Conservation (phyloP, 352 stramenopile genomes). For the Stramenopiles sp. region DNA sequence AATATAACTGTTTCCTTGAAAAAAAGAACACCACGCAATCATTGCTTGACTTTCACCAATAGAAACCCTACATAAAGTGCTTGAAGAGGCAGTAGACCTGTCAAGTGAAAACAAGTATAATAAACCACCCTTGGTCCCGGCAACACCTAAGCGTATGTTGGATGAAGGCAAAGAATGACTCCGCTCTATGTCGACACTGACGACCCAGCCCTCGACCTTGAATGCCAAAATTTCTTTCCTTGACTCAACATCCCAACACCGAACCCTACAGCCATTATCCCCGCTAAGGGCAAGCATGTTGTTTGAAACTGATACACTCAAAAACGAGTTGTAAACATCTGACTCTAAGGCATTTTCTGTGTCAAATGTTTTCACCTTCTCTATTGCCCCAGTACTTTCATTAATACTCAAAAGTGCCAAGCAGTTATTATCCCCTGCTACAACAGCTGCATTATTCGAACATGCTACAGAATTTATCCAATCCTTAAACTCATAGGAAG, state of each 20-base stretch:
- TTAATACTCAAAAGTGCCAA: neutral
- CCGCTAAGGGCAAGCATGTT: neutral
- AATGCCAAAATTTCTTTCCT: neutral
- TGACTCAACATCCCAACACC: neutral
- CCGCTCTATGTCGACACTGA: neutral
- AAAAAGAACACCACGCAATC: neutral
- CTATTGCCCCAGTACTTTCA: too few relatives aligned
- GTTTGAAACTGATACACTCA: neutral
- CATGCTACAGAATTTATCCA: neutral
- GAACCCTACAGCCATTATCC: neutral
- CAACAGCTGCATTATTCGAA: neutral
- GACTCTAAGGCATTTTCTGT: constrained; percentile 8
- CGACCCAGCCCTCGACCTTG: neutral
- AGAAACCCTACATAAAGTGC: too few relatives aligned
- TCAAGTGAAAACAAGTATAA: neutral
- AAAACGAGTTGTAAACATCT: neutral
- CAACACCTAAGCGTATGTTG: neutral
- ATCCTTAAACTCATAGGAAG: neutral
- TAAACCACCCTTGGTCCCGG: neutral
- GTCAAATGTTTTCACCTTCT: too few relatives aligned
- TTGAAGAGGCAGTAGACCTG: too few relatives aligned
- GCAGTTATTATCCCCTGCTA: neutral
- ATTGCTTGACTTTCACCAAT: neutral
- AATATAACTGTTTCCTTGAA: neutral
- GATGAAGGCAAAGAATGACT: too few relatives aligned